Base-by-base conservation (phyloP, 257 asterid genomes). In the Striga asiatica region DNA sequence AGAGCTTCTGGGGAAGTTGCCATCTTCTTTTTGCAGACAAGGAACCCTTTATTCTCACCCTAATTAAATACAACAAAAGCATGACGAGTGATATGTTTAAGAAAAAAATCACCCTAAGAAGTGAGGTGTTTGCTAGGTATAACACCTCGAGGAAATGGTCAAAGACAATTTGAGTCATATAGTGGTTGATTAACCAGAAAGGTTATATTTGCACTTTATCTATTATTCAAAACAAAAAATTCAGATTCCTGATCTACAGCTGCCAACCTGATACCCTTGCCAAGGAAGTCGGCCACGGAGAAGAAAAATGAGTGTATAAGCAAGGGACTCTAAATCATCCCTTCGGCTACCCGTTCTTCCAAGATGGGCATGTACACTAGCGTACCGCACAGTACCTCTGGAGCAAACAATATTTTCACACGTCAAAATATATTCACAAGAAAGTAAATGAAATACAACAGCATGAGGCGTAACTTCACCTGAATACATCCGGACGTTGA, bases 401-500 rank as follows among this genome's bases (percentile, higher is more conserved):
- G 54, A 71, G 42, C 50, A 70, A 52, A 19, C 51, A 70, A 65
- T 16, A 37, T 67, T 58, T 18, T 43, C 62, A 42, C 16, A 12
- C 25, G 43, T 35, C 46, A 53, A 54, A 48, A 46, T 38, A 52
- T n/a, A 50, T 18, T 34, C 41, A 9, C 11, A 41, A 56, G 13
- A 25, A 45, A 32, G 2, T 42, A 28, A 32, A 47, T 11, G 12
- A 31, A 66, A 24, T 6, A 4, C 39, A 58, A 9, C 14, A 37
- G 41, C 27, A n/a, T 9, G 27, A 50, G 42, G 31, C 48, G 42
- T 20, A 43, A 29, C 9, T 45, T 42, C 54, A 84, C 95, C 95
- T 84, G 54, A 84, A 84, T 16, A 79, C 77, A 71, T 79, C 88
- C 14, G 92, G 95, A 12, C 85, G 74, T 47, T 81, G 93, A 64